Evolutionary conservation across 306 rosid species (phyloP), one percentile per base, ranked within the genome.

Genomic region (Inga laurina): DNA sequence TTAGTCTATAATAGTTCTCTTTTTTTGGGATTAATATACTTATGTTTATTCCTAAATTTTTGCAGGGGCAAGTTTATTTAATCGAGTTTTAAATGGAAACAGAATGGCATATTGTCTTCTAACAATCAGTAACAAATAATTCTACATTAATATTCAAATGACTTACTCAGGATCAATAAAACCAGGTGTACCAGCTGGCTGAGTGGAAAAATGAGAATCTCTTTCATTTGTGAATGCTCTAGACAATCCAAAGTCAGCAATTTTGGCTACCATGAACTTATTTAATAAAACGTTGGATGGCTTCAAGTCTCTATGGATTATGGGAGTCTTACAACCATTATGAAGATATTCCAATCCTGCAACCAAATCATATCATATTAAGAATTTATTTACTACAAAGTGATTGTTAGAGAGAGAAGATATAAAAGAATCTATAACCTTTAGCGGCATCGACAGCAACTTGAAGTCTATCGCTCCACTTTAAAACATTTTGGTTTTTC

Each of bases 161-260:
- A 56, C 89, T 85, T 77, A 88, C 85, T 74, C 80, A 9, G 87
- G 85, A 41, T 83, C 91, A 13, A 85, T 34, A 27, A 80, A 88
- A 0, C 91, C 87, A 0, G 34, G 49, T 30, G 82, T 88, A 0
- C 90, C 79, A 21, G 78, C 86, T 14, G 68, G 45, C 18, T 0
- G 46, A 1, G 91, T 85, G 45, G 70, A 32, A 2, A 75, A 13
- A 69, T 84, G 84, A 79, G 85, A 39, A 66, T 44, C 84, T 1
- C 10, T 51, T 4, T 80, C 85, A 4, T 8, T 49, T 0, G 30
- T 3, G 13, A 85, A 82, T 32, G 11, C 16, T 77, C 76, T 87
- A 6, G 88, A 87, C 0, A 87, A 12, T 6, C 92, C 88, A 65
- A 87, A 89, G 76, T 90, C 85, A 27, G 86, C 76, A 45, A 90